These are phyloP conservation scores for Termitomyces sp. DNA, from an alignment of 768 basidiomycete species.

Conservation along the genomic window DNA sequence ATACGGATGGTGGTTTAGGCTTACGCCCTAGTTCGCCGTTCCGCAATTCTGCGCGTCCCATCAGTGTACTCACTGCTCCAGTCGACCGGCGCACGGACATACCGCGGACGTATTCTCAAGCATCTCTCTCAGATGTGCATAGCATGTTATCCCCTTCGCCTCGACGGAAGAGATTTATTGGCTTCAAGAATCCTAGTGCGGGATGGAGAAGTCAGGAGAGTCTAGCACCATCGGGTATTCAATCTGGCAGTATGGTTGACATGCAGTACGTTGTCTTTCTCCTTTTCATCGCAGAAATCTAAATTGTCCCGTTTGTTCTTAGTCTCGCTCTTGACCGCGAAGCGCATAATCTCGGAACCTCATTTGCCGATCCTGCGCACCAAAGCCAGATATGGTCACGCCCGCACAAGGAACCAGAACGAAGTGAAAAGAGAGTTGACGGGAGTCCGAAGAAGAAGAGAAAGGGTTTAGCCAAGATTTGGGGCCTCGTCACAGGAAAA, in stretches of 20 bases:
- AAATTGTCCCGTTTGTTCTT: slow-evolving; percentile 12
- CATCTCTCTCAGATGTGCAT: slow-evolving; percentile 77
- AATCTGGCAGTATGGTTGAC: slow-evolving; percentile 83
- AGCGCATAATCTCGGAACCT: slow-evolving; percentile 20
- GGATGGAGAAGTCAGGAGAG: slow-evolving; percentile 81
- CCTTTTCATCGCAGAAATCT: background rate
- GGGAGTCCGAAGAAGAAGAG: slow-evolving; percentile 73
- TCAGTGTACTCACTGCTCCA: slow-evolving; percentile 56
- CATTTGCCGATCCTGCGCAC: slow-evolving; percentile 35
- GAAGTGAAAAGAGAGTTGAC: slow-evolving; percentile 31
- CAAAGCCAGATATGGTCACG: slow-evolving; percentile 49
- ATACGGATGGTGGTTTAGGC: slow-evolving; percentile 55
- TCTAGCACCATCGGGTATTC: slow-evolving; percentile 68
- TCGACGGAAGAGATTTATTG: slow-evolving; percentile 72
- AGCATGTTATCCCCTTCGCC: slow-evolving; percentile 67
- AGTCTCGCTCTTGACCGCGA: slow-evolving; percentile 81
- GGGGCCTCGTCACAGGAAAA: slow-evolving; percentile 67
- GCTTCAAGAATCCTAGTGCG: slow-evolving; percentile 62
- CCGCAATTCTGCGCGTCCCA: slow-evolving; percentile 49
- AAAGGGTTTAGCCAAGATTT: slow-evolving; percentile 74
- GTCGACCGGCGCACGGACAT: slow-evolving; percentile 51
- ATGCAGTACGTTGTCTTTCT: slow-evolving; percentile 69
- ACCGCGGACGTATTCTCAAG: slow-evolving; percentile 68
- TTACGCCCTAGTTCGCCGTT: slow-evolving; percentile 57
- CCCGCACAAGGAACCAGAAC: slow-evolving; percentile 12